phyloP scores from a whole-genome alignment of 106 monocot species.

The Allium fistulosum region DNA sequence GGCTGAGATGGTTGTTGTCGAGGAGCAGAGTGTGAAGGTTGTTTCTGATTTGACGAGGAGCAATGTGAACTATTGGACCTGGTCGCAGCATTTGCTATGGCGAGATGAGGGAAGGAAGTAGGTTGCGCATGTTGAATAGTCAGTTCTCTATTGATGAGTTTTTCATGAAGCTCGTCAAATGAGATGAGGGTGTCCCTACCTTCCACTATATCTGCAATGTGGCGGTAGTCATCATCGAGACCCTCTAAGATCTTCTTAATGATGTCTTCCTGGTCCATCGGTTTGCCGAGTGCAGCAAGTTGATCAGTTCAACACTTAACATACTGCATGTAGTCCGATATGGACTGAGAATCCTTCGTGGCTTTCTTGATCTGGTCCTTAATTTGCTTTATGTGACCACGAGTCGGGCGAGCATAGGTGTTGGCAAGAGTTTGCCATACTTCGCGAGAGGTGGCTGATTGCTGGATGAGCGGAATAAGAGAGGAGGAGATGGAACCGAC shows the following conservation, averaged over 20 bases:
- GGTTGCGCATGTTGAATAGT: background rate
- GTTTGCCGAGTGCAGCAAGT: background rate
- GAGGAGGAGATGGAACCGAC: background rate
- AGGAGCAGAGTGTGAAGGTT: background rate
- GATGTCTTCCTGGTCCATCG: background rate
- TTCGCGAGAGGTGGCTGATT: background rate
- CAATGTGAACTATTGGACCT: background rate
- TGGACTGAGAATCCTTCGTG: background rate
- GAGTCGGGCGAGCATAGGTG: background rate
- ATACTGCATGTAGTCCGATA: background rate
- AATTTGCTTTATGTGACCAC: background rate
- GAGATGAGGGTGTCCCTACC: background rate
- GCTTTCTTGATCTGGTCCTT: background rate
- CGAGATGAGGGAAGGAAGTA: background rate
- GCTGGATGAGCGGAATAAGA: background rate
- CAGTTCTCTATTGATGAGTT: background rate
- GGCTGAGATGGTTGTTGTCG: background rate
- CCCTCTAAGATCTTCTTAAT: background rate
- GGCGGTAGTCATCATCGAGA: background rate
- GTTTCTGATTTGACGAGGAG: background rate
- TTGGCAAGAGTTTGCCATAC: background rate
- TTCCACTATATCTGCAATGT: background rate
- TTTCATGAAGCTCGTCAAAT: background rate
- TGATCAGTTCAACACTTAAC: background rate
- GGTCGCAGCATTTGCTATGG: background rate